Conservation (phyloP, 2,329 filamentous ascomycete genomes). For the Seiridium cupressi region DNA sequence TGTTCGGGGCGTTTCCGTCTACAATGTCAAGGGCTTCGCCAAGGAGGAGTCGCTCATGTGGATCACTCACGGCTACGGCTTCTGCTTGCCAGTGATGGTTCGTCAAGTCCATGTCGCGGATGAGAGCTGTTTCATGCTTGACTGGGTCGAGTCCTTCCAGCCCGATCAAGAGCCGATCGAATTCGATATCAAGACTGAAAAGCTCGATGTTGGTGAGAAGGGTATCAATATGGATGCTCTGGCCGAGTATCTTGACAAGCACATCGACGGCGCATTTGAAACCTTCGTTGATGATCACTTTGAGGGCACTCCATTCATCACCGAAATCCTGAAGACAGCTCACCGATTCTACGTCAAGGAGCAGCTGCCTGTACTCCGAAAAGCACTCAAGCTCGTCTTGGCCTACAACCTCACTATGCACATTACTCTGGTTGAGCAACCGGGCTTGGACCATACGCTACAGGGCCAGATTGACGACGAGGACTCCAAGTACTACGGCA, state of each 20-base stretch:
- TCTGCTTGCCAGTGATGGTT: constrained; percentile 87
- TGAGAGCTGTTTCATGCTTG: constrained; percentile 87
- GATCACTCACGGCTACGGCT: constrained; percentile 95
- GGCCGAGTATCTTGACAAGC: constrained; percentile 90
- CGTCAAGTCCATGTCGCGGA: constrained; percentile 91
- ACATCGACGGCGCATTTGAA: constrained; percentile 90
- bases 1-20: constrained; percentile 82
- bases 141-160: constrained; percentile 85
- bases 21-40: constrained; percentile 86
- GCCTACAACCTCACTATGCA: constrained; percentile 95
- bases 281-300: constrained; percentile 95
- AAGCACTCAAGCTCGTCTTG: constrained; percentile 90
- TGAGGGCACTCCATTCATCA: constrained; percentile 91
- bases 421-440: constrained; percentile 89
- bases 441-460: constrained; percentile 75
- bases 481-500: constrained; percentile 83
- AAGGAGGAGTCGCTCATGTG: constrained; percentile 72
- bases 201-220: constrained; percentile 83
- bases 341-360: constrained; percentile 91
- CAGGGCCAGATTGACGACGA: constrained; percentile 84
- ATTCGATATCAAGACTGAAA: constrained; percentile 85
- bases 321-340: constrained; percentile 92
- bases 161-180: constrained; percentile 68
- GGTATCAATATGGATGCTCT: constrained; percentile 79
- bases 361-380: constrained; percentile 85